Conservation (phyloP, 495 filamentous ascomycete genomes). For the Geoglossum glabrum region DNA sequence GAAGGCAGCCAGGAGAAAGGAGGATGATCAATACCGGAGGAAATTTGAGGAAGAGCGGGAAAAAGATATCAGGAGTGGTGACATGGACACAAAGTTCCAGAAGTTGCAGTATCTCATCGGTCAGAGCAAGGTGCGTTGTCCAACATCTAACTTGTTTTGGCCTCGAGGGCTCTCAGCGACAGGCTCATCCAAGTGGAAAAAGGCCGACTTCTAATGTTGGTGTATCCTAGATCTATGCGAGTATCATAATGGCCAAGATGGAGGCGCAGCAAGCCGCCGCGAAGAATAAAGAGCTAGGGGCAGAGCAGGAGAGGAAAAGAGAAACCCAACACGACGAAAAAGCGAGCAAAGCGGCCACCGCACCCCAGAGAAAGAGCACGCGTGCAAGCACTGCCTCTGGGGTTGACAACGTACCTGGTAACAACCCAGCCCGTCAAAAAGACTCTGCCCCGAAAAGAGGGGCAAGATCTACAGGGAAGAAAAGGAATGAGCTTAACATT, state of each 20-base stretch:
- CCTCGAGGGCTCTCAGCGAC: background rate
- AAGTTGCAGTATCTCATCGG: constrained; percentile 23
- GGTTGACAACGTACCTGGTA: constrained; percentile 5
- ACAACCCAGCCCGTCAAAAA: constrained; percentile 9
- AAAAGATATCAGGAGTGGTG: constrained; percentile 21
- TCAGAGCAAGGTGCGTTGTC: constrained; percentile 21
- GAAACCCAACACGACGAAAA: constrained; percentile 19
- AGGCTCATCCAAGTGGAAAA: background rate
- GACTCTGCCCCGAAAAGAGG: constrained; percentile 8
- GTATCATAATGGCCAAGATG: constrained; percentile 42
- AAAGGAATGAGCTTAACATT: constrained; percentile 23
- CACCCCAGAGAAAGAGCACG: constrained; percentile 14
- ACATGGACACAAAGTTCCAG: constrained; percentile 32
- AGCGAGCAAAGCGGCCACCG: constrained; percentile 19
- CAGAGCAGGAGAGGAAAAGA: constrained; percentile 19
- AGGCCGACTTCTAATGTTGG: background rate
- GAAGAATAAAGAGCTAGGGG: constrained; percentile 21
- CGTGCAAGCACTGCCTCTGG: background rate
- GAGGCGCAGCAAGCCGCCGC: constrained; percentile 37
- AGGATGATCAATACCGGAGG: constrained; percentile 26
- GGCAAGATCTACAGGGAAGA: constrained; percentile 5
- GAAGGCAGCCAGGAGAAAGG: constrained; percentile 25
- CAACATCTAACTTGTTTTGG: background rate
- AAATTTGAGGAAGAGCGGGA: constrained; percentile 26
- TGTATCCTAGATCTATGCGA: constrained; percentile 19